These are phyloP conservation scores for Kurtzmaniella fragi DNA, from an alignment of 805 yeast species.

Conservation along the genomic window DNA sequence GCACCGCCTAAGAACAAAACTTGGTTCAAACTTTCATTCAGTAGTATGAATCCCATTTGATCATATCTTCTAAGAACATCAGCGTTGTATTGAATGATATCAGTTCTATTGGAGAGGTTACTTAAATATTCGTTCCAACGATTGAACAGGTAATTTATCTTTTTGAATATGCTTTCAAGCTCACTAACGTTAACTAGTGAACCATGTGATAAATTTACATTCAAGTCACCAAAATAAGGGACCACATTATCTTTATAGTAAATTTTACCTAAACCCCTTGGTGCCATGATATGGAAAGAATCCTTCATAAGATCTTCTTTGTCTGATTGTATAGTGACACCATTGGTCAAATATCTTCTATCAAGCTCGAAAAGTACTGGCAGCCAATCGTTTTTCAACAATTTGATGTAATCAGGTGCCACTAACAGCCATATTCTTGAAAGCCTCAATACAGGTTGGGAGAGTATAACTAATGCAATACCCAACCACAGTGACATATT, in stretches of 20 bases:
- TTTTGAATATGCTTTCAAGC: constrained; percentile 60
- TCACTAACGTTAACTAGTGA: constrained; percentile 37
- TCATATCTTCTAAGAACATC: constrained; percentile 36
- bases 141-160: constrained; percentile 65
- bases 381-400: constrained; percentile 80
- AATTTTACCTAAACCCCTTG: constrained; percentile 77
- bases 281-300: constrained; percentile 72
- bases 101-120: constrained; percentile 41
- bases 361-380: constrained; percentile 88
- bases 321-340: constrained; percentile 7
- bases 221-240: constrained; percentile 87
- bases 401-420: constrained; percentile 50
- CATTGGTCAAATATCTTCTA: constrained; percentile 54
- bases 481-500: constrained; percentile 96
- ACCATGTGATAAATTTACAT: constrained; percentile 38
- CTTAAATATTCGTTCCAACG: constrained; percentile 77
- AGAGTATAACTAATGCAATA: constrained; percentile 75
- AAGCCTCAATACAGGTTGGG: constrained; percentile 75
- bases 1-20: constrained; percentile 38
- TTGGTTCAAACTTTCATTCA: constrained; percentile 40
- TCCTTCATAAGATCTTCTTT: constrained; percentile 19
- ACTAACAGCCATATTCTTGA: constrained; percentile 71
- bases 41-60: constrained; percentile 37
- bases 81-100: constrained; percentile 34
- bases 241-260: constrained; percentile 75